phyloP scores from a whole-genome alignment of 23 red algal genomes.

The Gracilaria vermiculophylla region DNA sequence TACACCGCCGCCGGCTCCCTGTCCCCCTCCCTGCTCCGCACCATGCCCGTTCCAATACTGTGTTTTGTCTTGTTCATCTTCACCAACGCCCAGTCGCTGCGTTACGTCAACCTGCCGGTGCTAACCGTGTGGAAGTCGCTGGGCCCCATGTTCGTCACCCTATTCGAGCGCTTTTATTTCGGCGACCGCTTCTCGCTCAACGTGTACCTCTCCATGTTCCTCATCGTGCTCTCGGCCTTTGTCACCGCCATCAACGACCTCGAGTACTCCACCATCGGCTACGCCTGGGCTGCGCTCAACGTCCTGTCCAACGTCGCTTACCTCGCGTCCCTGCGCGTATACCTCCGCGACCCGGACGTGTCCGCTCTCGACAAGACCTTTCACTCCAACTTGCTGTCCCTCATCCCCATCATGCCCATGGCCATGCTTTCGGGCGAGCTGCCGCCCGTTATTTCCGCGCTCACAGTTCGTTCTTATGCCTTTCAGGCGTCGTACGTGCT shows the following conservation, averaged over 20 bases:
- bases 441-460: slow-evolving; percentile 14
- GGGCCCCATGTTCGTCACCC: slow-evolving; percentile 81
- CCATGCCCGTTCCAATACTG: slow-evolving; percentile 76
- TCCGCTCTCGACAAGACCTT: slow-evolving; percentile 75
- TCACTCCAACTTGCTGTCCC: slow-evolving; percentile 78
- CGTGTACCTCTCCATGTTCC: slow-evolving; percentile 70
- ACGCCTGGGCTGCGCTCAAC: slow-evolving; percentile 86
- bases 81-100: slow-evolving; percentile 78
- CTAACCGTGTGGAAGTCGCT: slow-evolving; percentile 80
- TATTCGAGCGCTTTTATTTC: slow-evolving; percentile 75
- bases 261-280: slow-evolving; percentile 79
- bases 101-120: slow-evolving; percentile 84
- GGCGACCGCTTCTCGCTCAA: slow-evolving; percentile 57
- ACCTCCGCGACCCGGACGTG: slow-evolving; percentile 56
- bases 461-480: neutral
- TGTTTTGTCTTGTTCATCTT: slow-evolving; percentile 93
- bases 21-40: slow-evolving; percentile 34
- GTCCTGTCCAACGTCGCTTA: slow-evolving; percentile 87
- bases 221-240: slow-evolving; percentile 69
- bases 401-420: slow-evolving; percentile 77
- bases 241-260: slow-evolving; percentile 86
- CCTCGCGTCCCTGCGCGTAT: slow-evolving; percentile 68
- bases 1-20: slow-evolving; percentile 22
- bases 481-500: slow-evolving; percentile 61
- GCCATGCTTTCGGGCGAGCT: slow-evolving; percentile 68